Evolutionary conservation across 257 asterid genomes (phyloP).

Genomic region (Verbena officinalis): DNA sequence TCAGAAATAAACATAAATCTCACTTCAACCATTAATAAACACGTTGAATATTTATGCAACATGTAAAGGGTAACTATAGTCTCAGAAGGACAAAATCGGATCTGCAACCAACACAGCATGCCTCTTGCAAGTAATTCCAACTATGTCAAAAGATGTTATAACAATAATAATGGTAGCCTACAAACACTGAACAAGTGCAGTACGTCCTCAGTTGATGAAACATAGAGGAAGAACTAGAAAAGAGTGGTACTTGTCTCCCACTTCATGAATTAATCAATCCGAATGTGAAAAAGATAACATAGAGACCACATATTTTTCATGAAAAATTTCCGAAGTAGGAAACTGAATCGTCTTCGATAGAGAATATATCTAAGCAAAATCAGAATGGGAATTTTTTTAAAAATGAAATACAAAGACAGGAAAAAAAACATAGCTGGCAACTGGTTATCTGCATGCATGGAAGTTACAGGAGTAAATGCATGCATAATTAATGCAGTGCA

Average conservation of each 20-base stretch:
- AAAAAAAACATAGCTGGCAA: background rate
- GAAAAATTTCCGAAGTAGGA: constrained; percentile 11
- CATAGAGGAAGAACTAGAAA: background rate
- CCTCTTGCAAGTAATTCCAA: constrained; percentile 19
- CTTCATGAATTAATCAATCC: constrained; percentile 20
- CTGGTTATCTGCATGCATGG: constrained; percentile 11
- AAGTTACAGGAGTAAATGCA: constrained; percentile 6
- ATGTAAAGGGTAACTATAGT: background rate
- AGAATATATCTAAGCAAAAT: constrained; percentile 7
- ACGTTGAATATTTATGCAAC: constrained; percentile 6
- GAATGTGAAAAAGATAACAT: constrained; percentile 10
- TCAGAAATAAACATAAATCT: constrained; percentile 33
- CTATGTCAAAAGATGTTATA: constrained; percentile 6
- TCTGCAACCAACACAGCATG: constrained; percentile 17
- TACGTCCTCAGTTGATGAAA: constrained; percentile 13
- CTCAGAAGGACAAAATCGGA: constrained; percentile 1
- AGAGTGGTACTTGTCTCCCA: constrained; percentile 24
- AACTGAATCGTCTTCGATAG: constrained; percentile 20
- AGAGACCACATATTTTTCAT: background rate
- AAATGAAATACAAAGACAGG: background rate
- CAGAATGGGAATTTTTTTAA: background rate
- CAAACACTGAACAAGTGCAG: constrained; percentile 1
- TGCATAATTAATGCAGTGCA: background rate
- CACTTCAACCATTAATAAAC: constrained; percentile 2
- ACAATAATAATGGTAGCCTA: background rate